Percentiles rank a stretch among this genome's conserved stretches.
Evolutionary conservation across 2,329 filamentous ascomycete genomes (phyloP).

Genomic region (Rhynchosporium secalis): DNA sequence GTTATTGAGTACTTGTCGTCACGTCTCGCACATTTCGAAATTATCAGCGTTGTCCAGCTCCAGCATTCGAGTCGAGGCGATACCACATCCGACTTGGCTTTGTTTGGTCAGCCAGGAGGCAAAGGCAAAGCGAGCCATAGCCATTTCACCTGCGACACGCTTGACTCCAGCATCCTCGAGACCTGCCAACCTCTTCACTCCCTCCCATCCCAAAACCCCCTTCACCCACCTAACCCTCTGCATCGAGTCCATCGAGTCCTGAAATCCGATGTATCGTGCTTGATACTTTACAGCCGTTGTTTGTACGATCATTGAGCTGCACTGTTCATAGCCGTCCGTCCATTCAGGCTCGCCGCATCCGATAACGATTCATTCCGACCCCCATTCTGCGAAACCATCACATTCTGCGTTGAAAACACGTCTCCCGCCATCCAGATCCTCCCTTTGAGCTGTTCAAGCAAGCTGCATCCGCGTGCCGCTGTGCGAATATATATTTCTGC

Average conservation of each 20-base stretch:
- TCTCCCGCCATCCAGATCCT: slow-evolving; percentile 10
- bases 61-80: too few species aligned
- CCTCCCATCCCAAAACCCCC: slow-evolving; percentile 14
- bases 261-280: slow-evolving; percentile 18
- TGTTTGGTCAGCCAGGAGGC: slow-evolving; percentile 7
- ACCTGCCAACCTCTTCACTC: slow-evolving; percentile 20
- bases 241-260: slow-evolving; percentile 24
- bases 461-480: slow-evolving; percentile 24
- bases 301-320: slow-evolving; percentile 29
- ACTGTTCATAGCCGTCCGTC: slow-evolving; percentile 5
- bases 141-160: slow-evolving; percentile 26
- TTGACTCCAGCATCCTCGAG: slow-evolving; percentile 18
- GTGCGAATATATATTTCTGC: slow-evolving; percentile 19
- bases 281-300: slow-evolving; percentile 24
- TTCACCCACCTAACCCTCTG: slow-evolving; percentile 7
- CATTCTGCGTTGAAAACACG: slow-evolving; percentile 23
- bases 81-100: not conserved
- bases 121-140: not conserved
- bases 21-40: not conserved
- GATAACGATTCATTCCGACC: slow-evolving; percentile 22
- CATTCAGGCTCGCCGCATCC: slow-evolving; percentile 31
- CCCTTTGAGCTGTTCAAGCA: slow-evolving; percentile 25
- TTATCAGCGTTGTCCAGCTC: not conserved
- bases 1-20: not conserved
- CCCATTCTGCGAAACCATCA: slow-evolving; percentile 28